Evolutionary conservation across 1,284 basidiomycete genomes (phyloP), one percentile per base, ranked within the genome.

Genomic region (Salmacisia buchloeana): DNA sequence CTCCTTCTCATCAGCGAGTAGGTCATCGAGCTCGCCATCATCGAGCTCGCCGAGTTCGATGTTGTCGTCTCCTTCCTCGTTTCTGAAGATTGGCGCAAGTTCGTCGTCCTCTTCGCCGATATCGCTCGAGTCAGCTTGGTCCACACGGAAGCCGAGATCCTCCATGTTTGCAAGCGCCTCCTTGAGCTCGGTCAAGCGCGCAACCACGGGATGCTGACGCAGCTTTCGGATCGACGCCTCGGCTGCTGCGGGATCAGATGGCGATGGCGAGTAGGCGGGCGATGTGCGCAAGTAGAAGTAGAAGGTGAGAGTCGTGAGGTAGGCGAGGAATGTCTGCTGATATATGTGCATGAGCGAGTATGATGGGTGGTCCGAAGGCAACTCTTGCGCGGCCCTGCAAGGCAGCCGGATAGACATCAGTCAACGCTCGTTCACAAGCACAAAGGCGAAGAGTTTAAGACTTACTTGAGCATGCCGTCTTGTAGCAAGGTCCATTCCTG

Each of bases 301-400:
- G 83, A 94, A 97, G 0, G 93, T 89, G 52, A 97, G 87, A 1
- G 88, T 89, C 1, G 92, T 91, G 9, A 90, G 85, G 79, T 98
- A 98, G 9, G 93, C 91, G 49, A 94, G 82, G 2, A 96, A 83
- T 1, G 91, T 86, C 83, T 97, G 90, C 72, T 90, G 87, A 78
- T 90, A 85, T 38, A 90, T 80, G 72, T 91, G 88, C 59, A 86
- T 80, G 82, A 91, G 85, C 58, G 49, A 54, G 15, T 33, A 54
- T 7, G 49, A 54, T 33, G 49, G 49, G 29, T 54, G 49, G 34
- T 54, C 49, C 1, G 23, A 29, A 1, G 49, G 49, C 23, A 54
- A 31, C 29, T 54, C 49, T 54, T 27, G 29, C 5, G 49, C 27
- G 1, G 49, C 49, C 81, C 34, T 83, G 77, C 2, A 80, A 74